Percentiles rank a stretch among this genome's conserved stretches.
phyloP scores from a whole-genome alignment of 352 stramenopile species.

The Globisporangium nagaii region DNA sequence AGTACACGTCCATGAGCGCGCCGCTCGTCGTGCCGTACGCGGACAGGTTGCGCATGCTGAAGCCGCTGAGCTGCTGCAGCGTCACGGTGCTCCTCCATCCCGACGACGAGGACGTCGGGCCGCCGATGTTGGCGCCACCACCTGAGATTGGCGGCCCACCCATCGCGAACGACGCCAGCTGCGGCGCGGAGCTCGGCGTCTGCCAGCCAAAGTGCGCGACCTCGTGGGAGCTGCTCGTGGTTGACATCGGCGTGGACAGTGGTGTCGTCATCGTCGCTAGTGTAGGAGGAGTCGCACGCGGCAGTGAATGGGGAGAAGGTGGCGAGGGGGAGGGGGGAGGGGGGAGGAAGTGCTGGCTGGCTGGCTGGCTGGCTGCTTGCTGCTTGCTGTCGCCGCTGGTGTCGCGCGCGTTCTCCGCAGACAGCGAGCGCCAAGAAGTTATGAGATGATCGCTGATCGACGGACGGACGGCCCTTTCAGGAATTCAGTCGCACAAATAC shows the following conservation, averaged over 20 bases:
- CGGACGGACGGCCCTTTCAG: background rate
- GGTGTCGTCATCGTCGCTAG: slow-evolving; percentile 5
- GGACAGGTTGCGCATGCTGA: slow-evolving; percentile 78
- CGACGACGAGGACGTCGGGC: slow-evolving; percentile 6
- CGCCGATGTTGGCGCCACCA: slow-evolving; percentile 11
- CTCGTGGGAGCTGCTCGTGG: slow-evolving; percentile 4
- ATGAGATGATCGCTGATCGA: background rate
- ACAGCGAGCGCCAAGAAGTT: background rate
- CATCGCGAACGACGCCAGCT: slow-evolving; percentile 1
- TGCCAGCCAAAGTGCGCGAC: slow-evolving; percentile 6
- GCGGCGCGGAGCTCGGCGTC: slow-evolving; percentile 10
- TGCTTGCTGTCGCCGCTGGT: too few species aligned
- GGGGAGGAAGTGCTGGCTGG: too few species aligned
- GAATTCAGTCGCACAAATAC: slow-evolving; percentile 3
- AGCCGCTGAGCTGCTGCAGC: slow-evolving; percentile 67
- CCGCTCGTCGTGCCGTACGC: slow-evolving; percentile 34
- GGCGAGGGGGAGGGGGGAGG: background rate
- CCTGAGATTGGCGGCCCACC: background rate
- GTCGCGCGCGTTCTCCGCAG: too few species aligned
- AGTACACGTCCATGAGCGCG: slow-evolving; percentile 66
- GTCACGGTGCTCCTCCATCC: slow-evolving; percentile 35
- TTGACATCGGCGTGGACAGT: slow-evolving; percentile 3
- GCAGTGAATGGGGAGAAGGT: background rate
- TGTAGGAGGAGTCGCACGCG: background rate
- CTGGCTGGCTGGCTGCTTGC: too few species aligned